Evolutionary conservation across 148 eudicot genomes (phyloP), one percentile per base, ranked within the genome.

Genomic region (Arctostaphylos glauca): DNA sequence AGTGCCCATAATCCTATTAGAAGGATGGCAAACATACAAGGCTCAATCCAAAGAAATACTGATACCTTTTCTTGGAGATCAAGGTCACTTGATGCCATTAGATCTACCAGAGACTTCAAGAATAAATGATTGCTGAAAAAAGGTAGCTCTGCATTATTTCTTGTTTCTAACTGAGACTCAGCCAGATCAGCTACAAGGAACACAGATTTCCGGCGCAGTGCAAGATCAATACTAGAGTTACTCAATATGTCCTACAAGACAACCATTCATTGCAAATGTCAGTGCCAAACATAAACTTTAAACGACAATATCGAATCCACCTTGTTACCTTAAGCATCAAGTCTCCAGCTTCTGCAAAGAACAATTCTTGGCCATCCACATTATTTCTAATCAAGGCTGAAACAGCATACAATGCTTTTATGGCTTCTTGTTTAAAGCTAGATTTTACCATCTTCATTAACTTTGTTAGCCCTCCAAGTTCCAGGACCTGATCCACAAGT

Each of bases 21-120:
- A 53, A n/a, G n/a, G 31, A 41, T 43, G 25, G 78, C 49, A 13
- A 76, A 77, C 9, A 31, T 12, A 78, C 21, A 48, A 44, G 49
- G 31, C 16, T 38, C 19, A 60, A 58, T 52, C 7, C 8, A 52
- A 81, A 56, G 70, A 47, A 25, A 62, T 41, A 95, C 98, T 94
- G 94, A 62, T 47, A 95, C 98, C 98, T 96, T 94, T 81, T 95
- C 98, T 87, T 88, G 96, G 86, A 95, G 96, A 91, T 92, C 94
- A 80, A 95, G 89, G 87, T 96, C 98, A 52, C 84, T 66, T 62
- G 94, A 88, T 76, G 87, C 87, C 47, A 86, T 87, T 82, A 91
- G 81, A 87, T 91, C 90, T 80, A 96, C 93, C 84, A 96, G 86
- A 0, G 96, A 88, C 82, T 91, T 94, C 86, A 94, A 84, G 74